phyloP scores from a whole-genome alignment of 345 rosid genomes.

The Arabidopsis suecica region DNA sequence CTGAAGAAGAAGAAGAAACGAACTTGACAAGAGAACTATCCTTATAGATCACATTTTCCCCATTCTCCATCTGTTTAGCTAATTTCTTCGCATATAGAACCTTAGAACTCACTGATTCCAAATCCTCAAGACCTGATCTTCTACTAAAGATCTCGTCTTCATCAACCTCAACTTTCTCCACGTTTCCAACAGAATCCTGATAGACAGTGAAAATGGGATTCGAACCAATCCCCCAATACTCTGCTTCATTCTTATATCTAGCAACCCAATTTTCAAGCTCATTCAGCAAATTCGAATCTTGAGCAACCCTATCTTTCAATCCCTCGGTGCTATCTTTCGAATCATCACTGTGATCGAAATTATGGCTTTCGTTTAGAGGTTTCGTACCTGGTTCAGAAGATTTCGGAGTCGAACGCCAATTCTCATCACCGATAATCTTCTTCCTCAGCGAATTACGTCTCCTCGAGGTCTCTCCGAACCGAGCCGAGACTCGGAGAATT shows the following conservation, averaged over 20 bases:
- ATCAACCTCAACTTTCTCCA: conserved; percentile 60
- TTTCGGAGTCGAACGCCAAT: conserved; percentile 56
- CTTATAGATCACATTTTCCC: conserved; percentile 62
- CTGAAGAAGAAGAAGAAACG: conserved; percentile 46
- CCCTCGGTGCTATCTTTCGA: conserved; percentile 26
- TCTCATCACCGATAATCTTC: conserved; percentile 58
- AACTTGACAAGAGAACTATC: conserved; percentile 72
- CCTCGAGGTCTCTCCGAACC: conserved; percentile 53
- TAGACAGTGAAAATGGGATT: conserved; percentile 66
- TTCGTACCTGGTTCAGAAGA: conserved; percentile 47
- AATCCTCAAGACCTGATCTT: conserved; percentile 47
- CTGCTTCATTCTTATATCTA: conserved; percentile 64
- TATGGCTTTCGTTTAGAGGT: conserved; percentile 27
- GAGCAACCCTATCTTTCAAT: conserved; percentile 41
- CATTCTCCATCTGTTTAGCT: conserved; percentile 72
- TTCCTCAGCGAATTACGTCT: conserved; percentile 77
- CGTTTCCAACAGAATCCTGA: conserved; percentile 61
- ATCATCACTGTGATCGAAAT: conserved; percentile 18
- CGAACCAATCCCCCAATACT: conserved; percentile 78
- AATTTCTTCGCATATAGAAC: conserved; percentile 59
- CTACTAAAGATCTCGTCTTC: conserved; percentile 64
- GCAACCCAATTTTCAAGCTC: conserved; percentile 74
- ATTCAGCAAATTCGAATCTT: conserved; percentile 56
- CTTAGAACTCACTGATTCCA: conserved; percentile 48
- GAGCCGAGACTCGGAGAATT: conserved; percentile 56